Evolutionary conservation across 371 early-diverging fungal genomes (phyloP).

Genomic region (Lichtheimia ornata): DNA sequence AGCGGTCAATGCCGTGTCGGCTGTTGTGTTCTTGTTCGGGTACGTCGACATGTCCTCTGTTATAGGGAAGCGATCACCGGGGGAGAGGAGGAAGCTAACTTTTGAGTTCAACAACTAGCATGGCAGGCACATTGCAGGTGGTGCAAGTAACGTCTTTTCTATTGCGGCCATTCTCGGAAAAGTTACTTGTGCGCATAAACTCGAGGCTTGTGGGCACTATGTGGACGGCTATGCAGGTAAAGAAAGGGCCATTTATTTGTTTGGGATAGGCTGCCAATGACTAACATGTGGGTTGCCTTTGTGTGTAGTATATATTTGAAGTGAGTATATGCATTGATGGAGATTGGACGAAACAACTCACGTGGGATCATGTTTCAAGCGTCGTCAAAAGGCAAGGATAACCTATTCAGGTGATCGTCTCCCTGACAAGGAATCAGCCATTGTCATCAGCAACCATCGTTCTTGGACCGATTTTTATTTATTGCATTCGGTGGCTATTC

Average conservation of each 20-base stretch:
- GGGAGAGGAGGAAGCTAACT: no score
- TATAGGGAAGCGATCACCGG: neutral
- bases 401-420: conserved; percentile 68
- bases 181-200: conserved; percentile 59
- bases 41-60: conserved; percentile 18
- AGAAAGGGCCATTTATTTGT: neutral
- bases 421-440: conserved; percentile 58
- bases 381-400: conserved; percentile 58
- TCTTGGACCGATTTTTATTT: conserved; percentile 70
- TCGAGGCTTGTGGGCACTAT: conserved; percentile 57
- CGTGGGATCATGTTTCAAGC: conserved; percentile 21
- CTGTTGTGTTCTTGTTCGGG: conserved; percentile 45
- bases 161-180: conserved; percentile 55
- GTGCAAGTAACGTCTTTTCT: conserved; percentile 60
- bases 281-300: no score
- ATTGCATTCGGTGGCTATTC: conserved; percentile 63
- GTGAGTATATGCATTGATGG: conserved; percentile 16
- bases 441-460: conserved; percentile 67
- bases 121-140: conserved; percentile 52
- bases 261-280: neutral
- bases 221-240: conserved; percentile 73
- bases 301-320: conserved; percentile 45
- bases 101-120: conserved; percentile 15
- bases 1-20: conserved; percentile 33
- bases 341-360: no score